Evolutionary conservation across 768 basidiomycete genomes (phyloP), one percentile per base, ranked within the genome.

Genomic region (Lactifluus subvellereus): DNA sequence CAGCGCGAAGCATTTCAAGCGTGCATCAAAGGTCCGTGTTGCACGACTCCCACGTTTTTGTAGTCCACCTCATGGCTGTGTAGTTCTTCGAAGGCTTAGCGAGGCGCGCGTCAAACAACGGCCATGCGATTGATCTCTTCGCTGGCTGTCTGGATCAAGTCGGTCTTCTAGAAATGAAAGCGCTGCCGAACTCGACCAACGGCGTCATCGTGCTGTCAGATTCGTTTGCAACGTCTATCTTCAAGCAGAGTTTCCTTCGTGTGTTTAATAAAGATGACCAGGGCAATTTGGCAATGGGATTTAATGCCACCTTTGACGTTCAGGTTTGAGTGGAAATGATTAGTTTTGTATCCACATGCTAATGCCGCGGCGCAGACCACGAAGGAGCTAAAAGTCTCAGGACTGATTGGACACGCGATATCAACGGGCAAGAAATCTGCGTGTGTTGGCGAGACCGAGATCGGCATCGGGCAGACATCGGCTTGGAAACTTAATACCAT

Each of bases 91-190:
- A 99, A 77, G 86, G 82, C 30, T 84, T 98, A 11, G 92, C 94
- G 20, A 93, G 93, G 73, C 87, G 97, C 48, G 94, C 83, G 3
- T 94, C 96, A 0, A 88, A 88, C 73, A 98, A 96, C 66, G 97
- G 97, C 0, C 97, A 98, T 71, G 89, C 91, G 2, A 79, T 99
- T 57, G 97, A 99, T 72, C 77, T 98, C 54, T 98, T 98, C 70
- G 93, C 95, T 35, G 97, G 96, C 32, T 99, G 96, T 72, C 80
- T 99, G 38, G 97, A 99, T 74, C 97, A 99, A 78, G 92, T 99
- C 70, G 97, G 97, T 64, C 79, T 98, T 50, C 79, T 95, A 59
- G 97, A 99, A 77, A 99, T 99, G 97, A 97, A 94, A 73, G 88
- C 90, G 0, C 77, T 98, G 60, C 84, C 94, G 49, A 98, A 96